phyloP scores from a whole-genome alignment of 108 stramenopile genomes.

The Conticribra guillardii region DNA sequence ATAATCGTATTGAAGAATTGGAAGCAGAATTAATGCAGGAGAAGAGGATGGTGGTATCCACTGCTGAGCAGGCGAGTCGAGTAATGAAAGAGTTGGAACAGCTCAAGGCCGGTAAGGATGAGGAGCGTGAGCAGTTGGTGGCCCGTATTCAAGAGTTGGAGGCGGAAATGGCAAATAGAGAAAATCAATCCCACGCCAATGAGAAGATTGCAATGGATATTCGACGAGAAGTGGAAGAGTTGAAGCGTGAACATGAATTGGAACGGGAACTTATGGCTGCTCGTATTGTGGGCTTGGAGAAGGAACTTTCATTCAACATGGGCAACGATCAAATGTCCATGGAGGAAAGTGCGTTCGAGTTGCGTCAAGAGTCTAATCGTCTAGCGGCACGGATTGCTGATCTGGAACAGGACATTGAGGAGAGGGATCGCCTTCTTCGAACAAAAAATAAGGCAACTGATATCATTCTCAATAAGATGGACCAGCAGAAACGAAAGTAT shows the following conservation, averaged over 20 bases:
- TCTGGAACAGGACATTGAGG: conserved; percentile 33
- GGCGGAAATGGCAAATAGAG: conserved; percentile 31
- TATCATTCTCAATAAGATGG: conserved; percentile 45
- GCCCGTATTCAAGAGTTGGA: conserved; percentile 43
- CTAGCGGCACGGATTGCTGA: conserved; percentile 24
- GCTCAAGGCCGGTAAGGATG: conserved; percentile 34
- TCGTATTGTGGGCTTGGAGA: conserved; percentile 41
- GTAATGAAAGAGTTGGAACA: conserved; percentile 40
- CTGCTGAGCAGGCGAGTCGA: conserved; percentile 43
- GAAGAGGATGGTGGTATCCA: conserved; percentile 34
- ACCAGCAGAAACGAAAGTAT: conserved; percentile 40
- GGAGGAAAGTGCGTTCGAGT: conserved; percentile 14
- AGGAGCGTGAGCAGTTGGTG: conserved; percentile 26
- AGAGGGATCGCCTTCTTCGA: conserved; percentile 37
- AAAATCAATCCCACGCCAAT: conserved; percentile 16
- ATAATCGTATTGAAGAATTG: conserved; percentile 29
- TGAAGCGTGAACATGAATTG: conserved; percentile 32
- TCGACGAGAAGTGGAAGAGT: conserved; percentile 21
- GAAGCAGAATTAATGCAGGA: conserved; percentile 45
- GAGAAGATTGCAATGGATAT: conserved; percentile 18
- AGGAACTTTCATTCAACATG: conserved; percentile 19
- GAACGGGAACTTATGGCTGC: conserved; percentile 38
- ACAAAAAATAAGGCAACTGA: conserved; percentile 49
- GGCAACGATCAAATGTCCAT: conserved; percentile 11
- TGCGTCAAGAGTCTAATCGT: conserved; percentile 26